Percentiles rank a stretch among this genome's conserved stretches.
Evolutionary conservation across 1,139 yeast genomes (phyloP).

Genomic region (Blastobotrys illinoisensis): DNA sequence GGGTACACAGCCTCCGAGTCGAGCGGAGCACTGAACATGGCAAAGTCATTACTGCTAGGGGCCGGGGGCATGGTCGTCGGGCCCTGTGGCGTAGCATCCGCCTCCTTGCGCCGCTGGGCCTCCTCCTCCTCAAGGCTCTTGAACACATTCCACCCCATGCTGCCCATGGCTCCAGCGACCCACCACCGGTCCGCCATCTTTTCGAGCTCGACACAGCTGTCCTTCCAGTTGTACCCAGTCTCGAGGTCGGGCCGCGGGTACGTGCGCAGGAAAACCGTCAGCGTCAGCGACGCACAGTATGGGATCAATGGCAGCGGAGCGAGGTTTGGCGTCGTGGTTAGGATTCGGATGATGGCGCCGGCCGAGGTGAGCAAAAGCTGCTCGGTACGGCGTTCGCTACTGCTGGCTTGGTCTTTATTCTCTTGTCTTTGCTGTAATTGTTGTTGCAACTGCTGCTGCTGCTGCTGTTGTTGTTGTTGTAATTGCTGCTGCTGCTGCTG

Average conservation of each 20-base stretch:
- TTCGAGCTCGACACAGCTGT: constrained; percentile 28
- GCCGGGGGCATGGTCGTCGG: neutral
- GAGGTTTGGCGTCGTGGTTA: constrained; percentile 21
- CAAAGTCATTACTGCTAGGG: constrained; percentile 1
- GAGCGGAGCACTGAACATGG: neutral
- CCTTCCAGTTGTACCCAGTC: constrained; percentile 29
- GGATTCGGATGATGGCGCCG: constrained; percentile 27
- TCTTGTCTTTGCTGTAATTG: neutral
- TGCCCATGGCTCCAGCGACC: constrained; percentile 37
- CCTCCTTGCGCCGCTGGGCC: constrained; percentile 3
- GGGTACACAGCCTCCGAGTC: neutral
- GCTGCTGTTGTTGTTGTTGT: neutral
- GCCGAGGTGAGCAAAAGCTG: constrained; percentile 27
- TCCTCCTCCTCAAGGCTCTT: constrained; percentile 23
- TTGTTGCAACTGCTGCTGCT: neutral
- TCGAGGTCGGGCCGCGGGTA: constrained; percentile 28
- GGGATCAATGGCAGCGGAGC: constrained; percentile 34
- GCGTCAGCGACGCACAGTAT: constrained; percentile 31
- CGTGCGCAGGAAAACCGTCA: constrained; percentile 33
- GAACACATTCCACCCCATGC: constrained; percentile 34
- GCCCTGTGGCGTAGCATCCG: constrained; percentile 3
- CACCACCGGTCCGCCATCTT: constrained; percentile 32
- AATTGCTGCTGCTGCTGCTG: neutral
- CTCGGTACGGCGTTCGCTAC: constrained; percentile 10
- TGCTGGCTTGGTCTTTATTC: neutral